These are phyloP conservation scores for Talaromyces sp. DNA, from an alignment of 2,329 filamentous ascomycete genomes.

Conservation along the genomic window DNA sequence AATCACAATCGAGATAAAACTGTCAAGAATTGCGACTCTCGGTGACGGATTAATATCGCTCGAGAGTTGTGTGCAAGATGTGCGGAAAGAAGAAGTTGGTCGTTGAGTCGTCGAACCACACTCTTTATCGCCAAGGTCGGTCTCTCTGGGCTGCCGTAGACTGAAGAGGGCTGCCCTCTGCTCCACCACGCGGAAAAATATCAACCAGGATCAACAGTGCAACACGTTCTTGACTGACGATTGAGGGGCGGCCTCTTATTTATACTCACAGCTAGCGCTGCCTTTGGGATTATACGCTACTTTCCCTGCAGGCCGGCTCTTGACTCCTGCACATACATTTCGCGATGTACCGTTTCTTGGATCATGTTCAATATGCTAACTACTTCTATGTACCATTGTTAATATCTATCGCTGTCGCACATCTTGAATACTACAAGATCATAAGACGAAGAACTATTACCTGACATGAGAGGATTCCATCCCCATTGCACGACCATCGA, in stretches of 20 bases:
- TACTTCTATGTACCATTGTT: conserved; percentile 1
- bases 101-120: conserved; percentile 5
- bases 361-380: neutral
- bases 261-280: conserved; percentile 8
- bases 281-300: neutral
- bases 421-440: neutral
- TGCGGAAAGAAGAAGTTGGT: neutral
- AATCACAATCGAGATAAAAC: neutral
- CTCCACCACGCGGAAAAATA: neutral
- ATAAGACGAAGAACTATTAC: neutral
- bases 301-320: neutral
- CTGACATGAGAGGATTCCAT: neutral
- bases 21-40: neutral
- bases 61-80: neutral
- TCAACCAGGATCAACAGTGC: neutral
- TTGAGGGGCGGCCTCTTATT: conserved; percentile 2
- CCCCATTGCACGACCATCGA: neutral
- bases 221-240: neutral
- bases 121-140: conserved; percentile 13
- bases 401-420: neutral
- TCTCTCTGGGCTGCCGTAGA: conserved; percentile 17
- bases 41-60: neutral
- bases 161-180: neutral
- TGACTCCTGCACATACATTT: neutral
- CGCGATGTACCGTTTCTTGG: neutral